Conservation (phyloP, 2,329 filamentous ascomycete species). For the Zelopaecilomyces penicillatus region DNA sequence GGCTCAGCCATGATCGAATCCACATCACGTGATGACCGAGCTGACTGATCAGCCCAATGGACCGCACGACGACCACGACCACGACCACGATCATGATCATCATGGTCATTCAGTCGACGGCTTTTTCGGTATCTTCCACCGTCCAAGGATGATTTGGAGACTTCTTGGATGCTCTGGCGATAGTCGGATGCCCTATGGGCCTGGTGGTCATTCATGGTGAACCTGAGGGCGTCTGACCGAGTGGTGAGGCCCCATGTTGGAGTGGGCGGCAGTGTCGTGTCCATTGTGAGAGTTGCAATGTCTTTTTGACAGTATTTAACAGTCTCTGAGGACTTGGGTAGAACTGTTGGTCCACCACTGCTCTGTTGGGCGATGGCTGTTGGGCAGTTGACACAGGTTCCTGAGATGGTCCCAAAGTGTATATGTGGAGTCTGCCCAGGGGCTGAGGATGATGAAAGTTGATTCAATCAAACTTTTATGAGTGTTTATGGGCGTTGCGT, state of each 20-base stretch:
- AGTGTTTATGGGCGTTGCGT: constrained; percentile 1
- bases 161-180: too few species aligned
- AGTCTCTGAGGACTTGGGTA: not conserved
- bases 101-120: not conserved
- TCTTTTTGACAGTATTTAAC: constrained; percentile 1
- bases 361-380: not conserved
- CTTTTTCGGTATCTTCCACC: too few species aligned
- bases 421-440: not conserved
- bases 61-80: constrained; percentile 3
- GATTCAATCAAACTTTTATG: not conserved
- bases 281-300: constrained; percentile 1
- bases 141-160: too few species aligned
- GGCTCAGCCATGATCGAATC: constrained; percentile 1
- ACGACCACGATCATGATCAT: constrained; percentile 1
- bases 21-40: constrained; percentile 6
- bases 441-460: not conserved
- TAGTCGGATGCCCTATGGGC: not conserved
- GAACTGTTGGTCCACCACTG: not conserved
- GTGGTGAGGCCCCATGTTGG: not conserved
- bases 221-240: constrained; percentile 1
- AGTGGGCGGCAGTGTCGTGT: constrained; percentile 2
- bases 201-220: not conserved
- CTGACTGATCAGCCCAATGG: not conserved
- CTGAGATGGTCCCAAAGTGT: not conserved
- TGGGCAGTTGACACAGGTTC: not conserved